phyloP scores from a whole-genome alignment of 345 rosid species.

The Combretum micranthum region DNA sequence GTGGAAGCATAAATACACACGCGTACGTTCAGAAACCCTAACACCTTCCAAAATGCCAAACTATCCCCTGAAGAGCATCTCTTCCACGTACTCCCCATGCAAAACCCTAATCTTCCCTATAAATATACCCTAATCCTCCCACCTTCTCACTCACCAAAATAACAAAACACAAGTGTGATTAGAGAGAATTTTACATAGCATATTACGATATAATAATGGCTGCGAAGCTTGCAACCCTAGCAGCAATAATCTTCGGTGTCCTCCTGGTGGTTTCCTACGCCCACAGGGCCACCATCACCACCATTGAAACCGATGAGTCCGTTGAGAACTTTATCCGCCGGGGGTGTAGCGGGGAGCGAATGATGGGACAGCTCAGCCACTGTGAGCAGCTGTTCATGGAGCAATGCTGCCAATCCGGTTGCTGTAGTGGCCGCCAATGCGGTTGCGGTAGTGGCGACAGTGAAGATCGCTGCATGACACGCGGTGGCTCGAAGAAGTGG shows the following conservation, averaged over 20 bases:
- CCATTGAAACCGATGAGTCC: constrained; percentile 15
- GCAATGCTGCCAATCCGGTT: background rate
- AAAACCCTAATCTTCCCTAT: constrained; percentile 6
- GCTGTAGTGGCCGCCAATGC: background rate
- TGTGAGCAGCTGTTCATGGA: constrained; percentile 24
- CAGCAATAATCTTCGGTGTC: constrained; percentile 14
- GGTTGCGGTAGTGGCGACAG: background rate
- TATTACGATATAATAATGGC: background rate
- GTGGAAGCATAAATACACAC: no score
- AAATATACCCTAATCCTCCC: background rate
- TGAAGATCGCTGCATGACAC: background rate
- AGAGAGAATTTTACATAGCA: no score
- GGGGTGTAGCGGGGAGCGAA: constrained; percentile 16
- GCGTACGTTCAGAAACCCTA: constrained; percentile 6
- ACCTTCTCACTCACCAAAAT: background rate
- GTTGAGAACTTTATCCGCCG: background rate
- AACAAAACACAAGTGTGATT: background rate
- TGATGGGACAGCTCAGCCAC: constrained; percentile 22
- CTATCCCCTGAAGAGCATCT: background rate
- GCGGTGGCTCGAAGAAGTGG: background rate
- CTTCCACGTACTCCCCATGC: constrained; percentile 27
- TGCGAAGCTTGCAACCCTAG: constrained; percentile 17
- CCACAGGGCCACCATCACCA: constrained; percentile 22
- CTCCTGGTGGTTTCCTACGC: constrained; percentile 22
- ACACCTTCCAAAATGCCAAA: constrained; percentile 1